These are phyloP conservation scores for Benincasa hispida DNA, from an alignment of 306 rosid species.

Conservation along the genomic window DNA sequence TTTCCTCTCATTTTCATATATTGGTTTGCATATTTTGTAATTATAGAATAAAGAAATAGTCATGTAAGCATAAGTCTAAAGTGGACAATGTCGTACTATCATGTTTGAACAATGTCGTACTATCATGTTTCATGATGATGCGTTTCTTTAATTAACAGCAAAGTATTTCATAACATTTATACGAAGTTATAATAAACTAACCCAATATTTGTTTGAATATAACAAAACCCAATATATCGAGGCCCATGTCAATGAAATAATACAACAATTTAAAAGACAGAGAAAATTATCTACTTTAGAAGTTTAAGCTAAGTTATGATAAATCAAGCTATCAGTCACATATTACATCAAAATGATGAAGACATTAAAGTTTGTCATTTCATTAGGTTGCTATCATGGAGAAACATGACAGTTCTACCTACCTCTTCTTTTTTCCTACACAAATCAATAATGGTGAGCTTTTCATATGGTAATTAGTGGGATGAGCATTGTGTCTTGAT, in stretches of 20 bases:
- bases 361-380: not conserved
- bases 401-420: not conserved
- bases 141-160: too few relatives aligned
- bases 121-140: not conserved
- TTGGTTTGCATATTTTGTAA: too few relatives aligned
- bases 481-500: not conserved
- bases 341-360: not conserved
- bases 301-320: not conserved
- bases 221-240: not conserved
- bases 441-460: not conserved
- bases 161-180: too few relatives aligned
- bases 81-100: not conserved
- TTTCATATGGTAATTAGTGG: not conserved
- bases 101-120: not conserved
- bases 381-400: constrained; percentile 1
- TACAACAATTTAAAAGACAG: not conserved
- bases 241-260: not conserved
- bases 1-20: too few relatives aligned
- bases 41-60: too few relatives aligned
- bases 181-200: too few relatives aligned
- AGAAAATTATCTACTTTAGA: not conserved
- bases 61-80: not conserved
- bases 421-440: not conserved
- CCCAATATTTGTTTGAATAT: too few relatives aligned
- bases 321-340: not conserved